Evolutionary conservation across 345 rosid genomes (phyloP).

Genomic region (Gossypium mustelinum): DNA sequence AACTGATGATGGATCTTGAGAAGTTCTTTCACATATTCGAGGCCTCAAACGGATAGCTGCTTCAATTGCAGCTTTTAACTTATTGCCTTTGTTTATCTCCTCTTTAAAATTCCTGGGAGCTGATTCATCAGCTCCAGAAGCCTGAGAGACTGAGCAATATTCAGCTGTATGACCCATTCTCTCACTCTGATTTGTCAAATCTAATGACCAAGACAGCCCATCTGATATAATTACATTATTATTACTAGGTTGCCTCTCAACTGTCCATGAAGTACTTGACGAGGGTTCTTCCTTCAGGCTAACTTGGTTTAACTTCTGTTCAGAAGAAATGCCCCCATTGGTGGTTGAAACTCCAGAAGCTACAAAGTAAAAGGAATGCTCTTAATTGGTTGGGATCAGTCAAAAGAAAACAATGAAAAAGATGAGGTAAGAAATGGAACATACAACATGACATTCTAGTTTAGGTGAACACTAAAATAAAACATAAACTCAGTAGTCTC

Average conservation of each 20-base stretch:
- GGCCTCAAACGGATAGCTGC: constrained; percentile 78
- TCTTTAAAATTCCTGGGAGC: constrained; percentile 44
- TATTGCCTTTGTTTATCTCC: constrained; percentile 49
- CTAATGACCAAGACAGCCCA: constrained; percentile 45
- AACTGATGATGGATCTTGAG: constrained; percentile 43
- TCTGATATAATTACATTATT: constrained; percentile 47
- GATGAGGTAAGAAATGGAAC: constrained; percentile 6
- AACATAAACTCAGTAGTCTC: neutral
- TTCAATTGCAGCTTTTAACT: constrained; percentile 76
- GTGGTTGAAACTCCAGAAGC: constrained; percentile 47
- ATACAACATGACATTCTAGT: neutral
- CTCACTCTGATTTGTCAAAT: constrained; percentile 53
- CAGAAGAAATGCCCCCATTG: constrained; percentile 43
- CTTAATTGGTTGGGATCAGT: neutral
- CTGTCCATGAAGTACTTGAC: constrained; percentile 52
- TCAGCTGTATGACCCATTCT: constrained; percentile 63
- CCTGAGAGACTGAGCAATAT: constrained; percentile 37
- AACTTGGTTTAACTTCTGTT: constrained; percentile 43
- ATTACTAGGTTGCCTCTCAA: constrained; percentile 40
- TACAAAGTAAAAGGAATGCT: constrained; percentile 24
- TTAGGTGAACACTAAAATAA: neutral
- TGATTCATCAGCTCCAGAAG: constrained; percentile 45
- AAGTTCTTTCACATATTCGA: constrained; percentile 43
- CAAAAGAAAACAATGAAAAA: constrained; percentile 5
- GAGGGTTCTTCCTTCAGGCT: constrained; percentile 56